phyloP scores from a whole-genome alignment of 371 early-diverging fungal genomes.

The Circinella umbellata region DNA sequence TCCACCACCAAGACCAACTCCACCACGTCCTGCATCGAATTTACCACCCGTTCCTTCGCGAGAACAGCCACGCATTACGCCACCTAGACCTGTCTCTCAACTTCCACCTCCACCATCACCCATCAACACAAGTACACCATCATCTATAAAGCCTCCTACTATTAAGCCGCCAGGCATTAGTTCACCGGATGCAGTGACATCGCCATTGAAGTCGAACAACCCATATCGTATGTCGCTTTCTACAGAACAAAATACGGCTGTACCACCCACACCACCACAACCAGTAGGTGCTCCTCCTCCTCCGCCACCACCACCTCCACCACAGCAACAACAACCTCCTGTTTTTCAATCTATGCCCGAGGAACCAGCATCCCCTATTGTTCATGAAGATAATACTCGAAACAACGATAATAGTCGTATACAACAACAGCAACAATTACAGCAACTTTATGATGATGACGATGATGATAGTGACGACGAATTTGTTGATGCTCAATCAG shows the following conservation, averaged over 20 bases:
- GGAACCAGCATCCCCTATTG: background rate
- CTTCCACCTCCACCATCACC: conserved; percentile 1
- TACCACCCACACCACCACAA: conserved; percentile 1
- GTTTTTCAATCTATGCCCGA: background rate
- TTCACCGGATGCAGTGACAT: background rate
- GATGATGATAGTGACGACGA: conserved; percentile 1
- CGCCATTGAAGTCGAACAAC: conserved; percentile 19
- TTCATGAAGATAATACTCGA: background rate
- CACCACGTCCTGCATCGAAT: conserved; percentile 18
- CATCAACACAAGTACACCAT: background rate
- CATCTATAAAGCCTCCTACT: background rate
- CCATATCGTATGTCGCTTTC: conserved; percentile 18
- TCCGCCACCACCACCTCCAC: background rate
- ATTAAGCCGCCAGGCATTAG: background rate
- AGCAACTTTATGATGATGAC: too few species aligned
- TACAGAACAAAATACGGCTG: background rate
- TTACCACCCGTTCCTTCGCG: conserved; percentile 2
- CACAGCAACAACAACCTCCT: background rate
- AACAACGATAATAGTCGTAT: background rate
- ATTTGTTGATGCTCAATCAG: conserved; percentile 6
- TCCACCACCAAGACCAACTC: conserved; percentile 15
- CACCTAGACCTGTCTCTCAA: background rate
- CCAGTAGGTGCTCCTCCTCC: background rate
- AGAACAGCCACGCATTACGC: conserved; percentile 9
- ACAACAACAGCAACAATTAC: too few species aligned